phyloP scores from a whole-genome alignment of 495 filamentous ascomycete species.

The Corynascus novoguineensis region DNA sequence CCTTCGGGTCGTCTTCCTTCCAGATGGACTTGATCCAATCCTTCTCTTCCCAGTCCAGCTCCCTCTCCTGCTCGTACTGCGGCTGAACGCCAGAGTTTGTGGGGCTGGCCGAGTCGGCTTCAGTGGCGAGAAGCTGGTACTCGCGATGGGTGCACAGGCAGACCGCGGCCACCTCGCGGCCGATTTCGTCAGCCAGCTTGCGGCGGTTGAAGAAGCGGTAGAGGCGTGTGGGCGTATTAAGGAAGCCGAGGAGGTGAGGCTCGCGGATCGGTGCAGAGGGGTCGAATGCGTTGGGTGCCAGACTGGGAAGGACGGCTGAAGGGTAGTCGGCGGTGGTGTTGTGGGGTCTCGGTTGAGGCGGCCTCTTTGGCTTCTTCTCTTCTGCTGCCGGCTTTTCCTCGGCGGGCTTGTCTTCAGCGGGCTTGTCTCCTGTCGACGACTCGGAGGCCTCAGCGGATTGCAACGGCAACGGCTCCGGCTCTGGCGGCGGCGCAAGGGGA shows the following conservation, averaged over 20 bases:
- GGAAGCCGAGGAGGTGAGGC: constrained; percentile 89
- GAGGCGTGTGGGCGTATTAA: constrained; percentile 80
- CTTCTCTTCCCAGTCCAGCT: constrained; percentile 69
- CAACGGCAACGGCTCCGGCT: constrained; percentile 27
- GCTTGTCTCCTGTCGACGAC: constrained; percentile 28
- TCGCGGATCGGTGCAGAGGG: constrained; percentile 69
- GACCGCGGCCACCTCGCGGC: constrained; percentile 79
- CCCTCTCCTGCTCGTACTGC: constrained; percentile 62
- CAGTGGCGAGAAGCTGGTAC: constrained; percentile 31
- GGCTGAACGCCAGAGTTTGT: not conserved
- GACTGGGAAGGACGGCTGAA: constrained; percentile 51
- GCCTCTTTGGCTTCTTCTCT: constrained; percentile 43
- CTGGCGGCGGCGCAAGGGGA: constrained; percentile 50
- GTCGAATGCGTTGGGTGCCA: constrained; percentile 54
- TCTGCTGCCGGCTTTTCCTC: constrained; percentile 35
- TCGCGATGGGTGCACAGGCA: constrained; percentile 62
- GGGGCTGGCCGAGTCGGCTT: constrained; percentile 19
- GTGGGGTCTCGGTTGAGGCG: constrained; percentile 54
- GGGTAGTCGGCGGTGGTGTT: constrained; percentile 66
- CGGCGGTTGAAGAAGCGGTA: constrained; percentile 88
- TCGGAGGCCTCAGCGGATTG: constrained; percentile 21
- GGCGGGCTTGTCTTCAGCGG: constrained; percentile 27
- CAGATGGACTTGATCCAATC: constrained; percentile 83
- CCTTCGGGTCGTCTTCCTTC: constrained; percentile 63
- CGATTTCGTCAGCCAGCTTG: constrained; percentile 76